phyloP scores from a whole-genome alignment of 139 green algal species.

The Micractinium conductrix region DNA sequence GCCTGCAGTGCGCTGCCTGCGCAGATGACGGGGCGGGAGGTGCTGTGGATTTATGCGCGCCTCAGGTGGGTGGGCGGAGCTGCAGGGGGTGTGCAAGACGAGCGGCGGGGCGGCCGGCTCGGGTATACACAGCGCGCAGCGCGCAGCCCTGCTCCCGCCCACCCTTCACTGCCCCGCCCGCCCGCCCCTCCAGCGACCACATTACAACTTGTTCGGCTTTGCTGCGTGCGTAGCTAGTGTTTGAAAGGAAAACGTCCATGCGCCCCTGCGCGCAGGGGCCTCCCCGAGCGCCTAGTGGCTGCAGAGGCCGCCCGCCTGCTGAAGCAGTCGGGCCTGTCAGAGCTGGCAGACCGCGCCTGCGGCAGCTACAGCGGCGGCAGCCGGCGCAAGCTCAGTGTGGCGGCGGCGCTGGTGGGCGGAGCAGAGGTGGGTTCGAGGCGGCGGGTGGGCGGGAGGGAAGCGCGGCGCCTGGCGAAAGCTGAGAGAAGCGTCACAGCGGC shows the following conservation, averaged over 20 bases:
- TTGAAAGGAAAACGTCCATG: background rate
- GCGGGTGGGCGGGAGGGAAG: background rate
- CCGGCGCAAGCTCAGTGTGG: conserved; percentile 78
- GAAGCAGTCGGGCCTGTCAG: conserved; percentile 55
- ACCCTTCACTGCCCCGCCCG: background rate
- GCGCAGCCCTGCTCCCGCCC: no score
- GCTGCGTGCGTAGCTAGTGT: no score
- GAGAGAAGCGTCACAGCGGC: no score
- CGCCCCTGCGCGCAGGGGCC: conserved; percentile 33
- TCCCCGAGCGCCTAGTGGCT: conserved; percentile 41
- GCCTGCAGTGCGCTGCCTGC: conserved; percentile 46
- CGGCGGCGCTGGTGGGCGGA: conserved; percentile 74
- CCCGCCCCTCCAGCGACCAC: background rate
- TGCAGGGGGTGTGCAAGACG: no score
- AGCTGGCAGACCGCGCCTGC: conserved; percentile 50
- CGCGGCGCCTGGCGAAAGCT: no score
- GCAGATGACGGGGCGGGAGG: conserved; percentile 69
- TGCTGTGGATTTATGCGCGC: conserved; percentile 72
- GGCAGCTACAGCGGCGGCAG: conserved; percentile 77
- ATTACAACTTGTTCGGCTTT: no score
- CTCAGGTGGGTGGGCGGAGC: conserved; percentile 30
- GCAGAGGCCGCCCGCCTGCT: conserved; percentile 53
- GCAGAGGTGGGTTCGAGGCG: conserved; percentile 24
- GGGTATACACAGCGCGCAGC: background rate
- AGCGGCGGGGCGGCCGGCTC: no score